Evolutionary conservation across 2,329 filamentous ascomycete genomes (phyloP).

Genomic region (Fusarium sp.): DNA sequence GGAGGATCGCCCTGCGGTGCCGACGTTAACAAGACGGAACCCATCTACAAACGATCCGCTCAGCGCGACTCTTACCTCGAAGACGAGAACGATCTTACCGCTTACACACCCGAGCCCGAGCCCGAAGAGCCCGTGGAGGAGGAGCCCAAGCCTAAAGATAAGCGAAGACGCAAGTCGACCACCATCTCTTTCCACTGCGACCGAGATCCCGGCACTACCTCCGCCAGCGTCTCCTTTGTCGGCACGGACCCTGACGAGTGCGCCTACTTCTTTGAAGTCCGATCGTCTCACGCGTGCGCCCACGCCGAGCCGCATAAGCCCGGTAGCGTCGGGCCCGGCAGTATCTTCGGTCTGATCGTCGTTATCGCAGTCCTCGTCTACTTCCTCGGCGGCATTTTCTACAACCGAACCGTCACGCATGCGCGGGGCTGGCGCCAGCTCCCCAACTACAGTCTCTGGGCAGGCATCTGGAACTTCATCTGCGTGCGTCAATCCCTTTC

Average conservation of each 20-base stretch:
- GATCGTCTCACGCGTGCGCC: slow-evolving; percentile 83
- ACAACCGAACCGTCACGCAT: slow-evolving; percentile 93
- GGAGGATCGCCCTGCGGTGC: slow-evolving; percentile 79
- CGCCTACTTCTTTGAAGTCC: slow-evolving; percentile 94
- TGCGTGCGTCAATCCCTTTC: slow-evolving; percentile 63
- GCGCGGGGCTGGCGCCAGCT: slow-evolving; percentile 95
- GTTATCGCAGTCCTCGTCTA: slow-evolving; percentile 84
- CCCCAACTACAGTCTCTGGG: slow-evolving; percentile 94
- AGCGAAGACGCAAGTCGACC: slow-evolving; percentile 75
- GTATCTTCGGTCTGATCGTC: slow-evolving; percentile 90
- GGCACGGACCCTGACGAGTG: slow-evolving; percentile 87
- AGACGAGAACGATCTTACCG: slow-evolving; percentile 36
- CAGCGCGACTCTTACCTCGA: slow-evolving; percentile 42
- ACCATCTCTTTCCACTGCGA: slow-evolving; percentile 96
- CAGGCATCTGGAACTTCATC: slow-evolving; percentile 84
- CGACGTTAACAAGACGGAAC: slow-evolving; percentile 52
- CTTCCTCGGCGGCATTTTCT: slow-evolving; percentile 90
- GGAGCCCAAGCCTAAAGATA: slow-evolving; percentile 38
- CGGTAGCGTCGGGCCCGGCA: slow-evolving; percentile 74
- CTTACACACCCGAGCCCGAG: slow-evolving; percentile 30
- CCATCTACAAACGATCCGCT: slow-evolving; percentile 46
- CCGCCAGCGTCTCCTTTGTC: slow-evolving; percentile 83
- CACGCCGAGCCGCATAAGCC: slow-evolving; percentile 76
- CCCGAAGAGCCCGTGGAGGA: slow-evolving; percentile 27
- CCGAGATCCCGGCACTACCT: slow-evolving; percentile 75